Base-by-base conservation (phyloP, 2,329 filamentous ascomycete species). In the Botrytis cinerea region DNA sequence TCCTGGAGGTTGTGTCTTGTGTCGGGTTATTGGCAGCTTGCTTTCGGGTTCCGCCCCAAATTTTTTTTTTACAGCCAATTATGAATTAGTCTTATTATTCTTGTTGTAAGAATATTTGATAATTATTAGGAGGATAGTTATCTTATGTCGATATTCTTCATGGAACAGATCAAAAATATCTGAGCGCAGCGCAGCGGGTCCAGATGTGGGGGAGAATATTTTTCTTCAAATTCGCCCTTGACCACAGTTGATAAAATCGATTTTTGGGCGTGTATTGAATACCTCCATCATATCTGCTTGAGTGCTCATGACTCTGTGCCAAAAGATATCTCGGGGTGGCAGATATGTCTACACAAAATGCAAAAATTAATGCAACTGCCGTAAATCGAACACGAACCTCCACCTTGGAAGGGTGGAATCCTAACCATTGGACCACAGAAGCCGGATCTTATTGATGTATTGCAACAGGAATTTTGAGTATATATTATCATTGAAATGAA, bases 371-470 rank as follows among this genome's bases (percentile, higher is more conserved):
- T 48, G 43, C 38, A 43, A 57, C 66, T 22, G 28, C 48, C 35
- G 66, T 57, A 48, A 45, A 57, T 57, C 61, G 40, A 64, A 64
- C 61, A 45, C 61, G 40, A 45, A 63, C 61, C 61, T 63, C 48
- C 66, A 57, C 48, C 48, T 69, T 69, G 66, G 48, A 43, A 57
- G 66, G 66, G 48, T 57, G 48, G 48, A 69, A 69, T 69, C 38
- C 35, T 57, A 43, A 69, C 66, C 48, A 69, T 57, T 69, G 66
- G 66, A 69, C 66, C 66, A 57, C 40, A 57, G 66, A 69, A 69
- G 66, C 66, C 28, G 3, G 4, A 14, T 2, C 2, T 68, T 43
- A 0, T 35, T 35, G 35, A 6, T 35, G 4, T 4, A 32, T 2
- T 4, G 32, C 2, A 0, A 3, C 2, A 1, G 2, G 32, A 35